A percentile compares a stretch with the other conserved stretches of the same genome.
Conservation (phyloP, 2,329 filamentous ascomycete species). For the Aspergillus sp. region DNA sequence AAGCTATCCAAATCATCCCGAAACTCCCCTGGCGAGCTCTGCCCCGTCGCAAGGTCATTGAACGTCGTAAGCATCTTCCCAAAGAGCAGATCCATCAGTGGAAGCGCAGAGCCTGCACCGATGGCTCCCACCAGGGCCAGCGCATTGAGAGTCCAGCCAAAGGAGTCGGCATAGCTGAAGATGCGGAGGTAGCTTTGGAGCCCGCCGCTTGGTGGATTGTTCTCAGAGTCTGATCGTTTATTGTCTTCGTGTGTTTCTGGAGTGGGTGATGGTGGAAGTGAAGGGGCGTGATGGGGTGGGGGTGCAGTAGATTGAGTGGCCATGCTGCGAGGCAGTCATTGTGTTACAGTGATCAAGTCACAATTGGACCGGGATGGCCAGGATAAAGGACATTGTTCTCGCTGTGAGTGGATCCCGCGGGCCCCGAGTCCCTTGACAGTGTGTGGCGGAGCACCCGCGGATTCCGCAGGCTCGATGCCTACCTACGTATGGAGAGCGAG, state of each 20-base stretch:
- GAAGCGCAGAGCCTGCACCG: constrained; percentile 12
- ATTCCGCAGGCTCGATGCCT: too few relatives aligned
- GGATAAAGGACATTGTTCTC: too few relatives aligned
- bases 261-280: neutral
- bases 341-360: too few relatives aligned
- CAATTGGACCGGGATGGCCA: too few relatives aligned
- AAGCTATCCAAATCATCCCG: constrained; percentile 2
- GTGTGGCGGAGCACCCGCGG: too few relatives aligned
- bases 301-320: too few relatives aligned
- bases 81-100: constrained; percentile 14
- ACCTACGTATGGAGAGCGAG: too few relatives aligned
- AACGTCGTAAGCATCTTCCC: constrained; percentile 11
- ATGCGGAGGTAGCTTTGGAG: neutral
- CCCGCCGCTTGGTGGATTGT: neutral
- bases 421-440: too few relatives aligned
- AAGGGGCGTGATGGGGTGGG: neutral
- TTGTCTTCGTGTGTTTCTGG: neutral
- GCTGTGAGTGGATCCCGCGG: too few relatives aligned
- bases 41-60: constrained; percentile 1
- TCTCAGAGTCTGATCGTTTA: neutral
- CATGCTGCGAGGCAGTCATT: too few relatives aligned
- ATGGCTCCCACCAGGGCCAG: constrained; percentile 4
- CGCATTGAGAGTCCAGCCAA: constrained; percentile 2
- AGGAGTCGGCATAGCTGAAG: constrained; percentile 5
- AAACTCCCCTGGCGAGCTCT: neutral